phyloP scores from a whole-genome alignment of 768 basidiomycete genomes.

The Mycena kentingensis region DNA sequence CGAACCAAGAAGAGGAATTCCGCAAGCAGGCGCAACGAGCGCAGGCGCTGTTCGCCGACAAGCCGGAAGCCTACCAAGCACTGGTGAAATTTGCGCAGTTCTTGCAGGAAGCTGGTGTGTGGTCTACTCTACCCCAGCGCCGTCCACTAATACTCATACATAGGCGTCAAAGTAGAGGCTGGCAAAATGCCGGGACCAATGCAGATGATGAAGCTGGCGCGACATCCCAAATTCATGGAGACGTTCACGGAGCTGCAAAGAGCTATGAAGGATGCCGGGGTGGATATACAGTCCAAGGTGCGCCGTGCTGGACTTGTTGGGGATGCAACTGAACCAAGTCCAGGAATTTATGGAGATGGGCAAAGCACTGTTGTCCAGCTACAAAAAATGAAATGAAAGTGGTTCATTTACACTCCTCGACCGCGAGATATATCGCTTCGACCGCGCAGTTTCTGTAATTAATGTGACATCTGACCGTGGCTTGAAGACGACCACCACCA shows the following conservation, averaged over 20 bases:
- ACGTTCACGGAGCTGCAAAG: conserved; percentile 47
- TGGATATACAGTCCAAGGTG: conserved; percentile 61
- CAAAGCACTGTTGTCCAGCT: background rate
- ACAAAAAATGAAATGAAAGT: background rate
- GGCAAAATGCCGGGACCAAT: conserved; percentile 28
- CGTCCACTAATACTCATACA: background rate
- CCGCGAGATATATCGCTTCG: no score
- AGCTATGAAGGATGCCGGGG: conserved; percentile 58
- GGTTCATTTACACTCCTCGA: no score
- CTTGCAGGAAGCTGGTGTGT: conserved; percentile 18
- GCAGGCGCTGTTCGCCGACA: conserved; percentile 11
- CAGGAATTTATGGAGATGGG: background rate
- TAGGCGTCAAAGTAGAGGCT: conserved; percentile 14
- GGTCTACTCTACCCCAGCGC: background rate
- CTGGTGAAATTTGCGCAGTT: conserved; percentile 10
- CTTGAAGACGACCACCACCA: conserved; percentile 1
- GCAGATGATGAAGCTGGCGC: conserved; percentile 56
- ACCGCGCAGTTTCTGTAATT: no score
- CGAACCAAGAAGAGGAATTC: background rate
- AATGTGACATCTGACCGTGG: background rate
- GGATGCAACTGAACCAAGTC: conserved; percentile 21
- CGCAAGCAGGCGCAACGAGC: conserved; percentile 5
- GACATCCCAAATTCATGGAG: conserved; percentile 53
- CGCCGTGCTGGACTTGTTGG: conserved; percentile 17
- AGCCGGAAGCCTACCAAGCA: conserved; percentile 16